phyloP scores from a whole-genome alignment of 768 basidiomycete species.

The Naematelia aurantialba region DNA sequence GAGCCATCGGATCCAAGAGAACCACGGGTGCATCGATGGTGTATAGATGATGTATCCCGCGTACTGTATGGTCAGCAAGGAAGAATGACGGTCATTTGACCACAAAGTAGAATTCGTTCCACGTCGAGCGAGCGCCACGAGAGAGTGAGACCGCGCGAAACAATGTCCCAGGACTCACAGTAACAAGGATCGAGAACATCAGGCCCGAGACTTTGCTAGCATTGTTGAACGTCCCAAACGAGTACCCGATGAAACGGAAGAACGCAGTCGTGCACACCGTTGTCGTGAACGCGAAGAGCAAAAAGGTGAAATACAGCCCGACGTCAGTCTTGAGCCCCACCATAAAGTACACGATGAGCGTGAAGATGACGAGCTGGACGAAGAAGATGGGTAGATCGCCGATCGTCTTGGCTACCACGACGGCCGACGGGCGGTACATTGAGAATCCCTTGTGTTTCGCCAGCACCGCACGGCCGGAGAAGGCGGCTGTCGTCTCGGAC shows the following conservation, averaged over 20 bases:
- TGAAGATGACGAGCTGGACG: constrained; percentile 41
- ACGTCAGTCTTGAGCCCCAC: constrained; percentile 24
- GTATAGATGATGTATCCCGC: constrained; percentile 40
- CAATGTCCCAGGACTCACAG: constrained; percentile 21
- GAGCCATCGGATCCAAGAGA: constrained; percentile 46
- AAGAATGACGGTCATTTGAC: not conserved
- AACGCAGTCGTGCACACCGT: constrained; percentile 35
- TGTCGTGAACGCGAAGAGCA: constrained; percentile 26
- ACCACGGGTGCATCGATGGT: constrained; percentile 47
- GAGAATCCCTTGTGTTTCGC: constrained; percentile 47
- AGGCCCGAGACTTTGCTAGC: constrained; percentile 45
- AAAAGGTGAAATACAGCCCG: constrained; percentile 36
- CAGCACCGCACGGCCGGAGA: constrained; percentile 44
- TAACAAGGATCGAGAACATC: constrained; percentile 39
- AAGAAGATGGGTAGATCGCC: constrained; percentile 52
- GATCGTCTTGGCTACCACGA: constrained; percentile 52
- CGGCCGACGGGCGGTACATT: constrained; percentile 49
- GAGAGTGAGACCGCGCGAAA: not conserved
- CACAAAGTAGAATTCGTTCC: no score
- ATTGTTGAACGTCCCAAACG: constrained; percentile 44
- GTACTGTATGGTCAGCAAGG: constrained; percentile 7
- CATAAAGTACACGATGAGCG: constrained; percentile 47
- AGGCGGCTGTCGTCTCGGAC: constrained; percentile 43
- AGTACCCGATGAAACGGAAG: constrained; percentile 41
- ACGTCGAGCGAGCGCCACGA: no score